phyloP scores from a whole-genome alignment of 768 basidiomycete species.

The Pisolithus sp. region DNA sequence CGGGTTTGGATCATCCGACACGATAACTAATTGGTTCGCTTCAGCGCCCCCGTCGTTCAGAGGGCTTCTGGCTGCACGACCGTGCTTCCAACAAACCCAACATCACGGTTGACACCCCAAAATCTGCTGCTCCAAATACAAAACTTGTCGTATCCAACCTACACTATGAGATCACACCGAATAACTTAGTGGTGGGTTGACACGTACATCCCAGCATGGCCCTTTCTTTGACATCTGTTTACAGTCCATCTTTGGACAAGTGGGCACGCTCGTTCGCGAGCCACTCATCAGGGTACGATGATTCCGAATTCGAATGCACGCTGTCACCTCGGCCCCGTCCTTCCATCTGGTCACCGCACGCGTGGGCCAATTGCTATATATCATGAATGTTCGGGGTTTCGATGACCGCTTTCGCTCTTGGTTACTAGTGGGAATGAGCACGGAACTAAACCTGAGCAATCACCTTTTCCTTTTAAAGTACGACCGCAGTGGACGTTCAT shows the following conservation, averaged over 20 bases:
- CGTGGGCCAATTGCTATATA: constrained; percentile 23
- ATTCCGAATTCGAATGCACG: constrained; percentile 37
- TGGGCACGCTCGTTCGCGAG: constrained; percentile 89
- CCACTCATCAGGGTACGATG: constrained; percentile 91
- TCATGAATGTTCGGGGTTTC: constrained; percentile 25
- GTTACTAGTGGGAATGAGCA: constrained; percentile 30
- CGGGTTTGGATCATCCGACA: background rate
- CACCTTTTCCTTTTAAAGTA: constrained; percentile 61
- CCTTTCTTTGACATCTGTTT: constrained; percentile 2
- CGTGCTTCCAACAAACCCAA: constrained; percentile 32
- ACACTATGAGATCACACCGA: constrained; percentile 87
- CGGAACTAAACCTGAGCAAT: constrained; percentile 56
- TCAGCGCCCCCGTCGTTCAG: constrained; percentile 54
- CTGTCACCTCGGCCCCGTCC: constrained; percentile 24
- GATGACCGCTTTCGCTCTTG: constrained; percentile 39
- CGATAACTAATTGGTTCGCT: constrained; percentile 5
- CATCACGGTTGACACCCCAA: constrained; percentile 16
- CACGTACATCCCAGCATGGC: background rate
- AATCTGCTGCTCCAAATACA: constrained; percentile 31
- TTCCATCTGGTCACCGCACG: constrained; percentile 25
- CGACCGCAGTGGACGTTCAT: constrained; percentile 91
- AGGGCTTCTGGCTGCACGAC: constrained; percentile 75
- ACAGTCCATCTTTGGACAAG: constrained; percentile 85
- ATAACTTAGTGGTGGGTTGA: constrained; percentile 74
- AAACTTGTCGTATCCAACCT: constrained; percentile 79